These are phyloP conservation scores for Geosmithia putterillii DNA, from an alignment of 2,329 filamentous ascomycete genomes.

Conservation along the genomic window DNA sequence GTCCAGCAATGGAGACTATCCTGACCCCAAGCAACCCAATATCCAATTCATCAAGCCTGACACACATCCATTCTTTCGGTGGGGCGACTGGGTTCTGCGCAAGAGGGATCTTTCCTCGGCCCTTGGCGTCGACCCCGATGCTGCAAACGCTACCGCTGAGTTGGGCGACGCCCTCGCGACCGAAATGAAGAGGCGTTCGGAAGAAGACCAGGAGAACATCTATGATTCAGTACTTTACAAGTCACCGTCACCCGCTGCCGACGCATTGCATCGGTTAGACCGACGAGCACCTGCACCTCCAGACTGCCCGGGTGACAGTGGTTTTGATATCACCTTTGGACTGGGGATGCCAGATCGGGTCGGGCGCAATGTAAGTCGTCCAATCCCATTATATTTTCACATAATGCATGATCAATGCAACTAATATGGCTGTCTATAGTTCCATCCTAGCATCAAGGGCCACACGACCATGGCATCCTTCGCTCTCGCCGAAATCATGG, in stretches of 20 bases:
- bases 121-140: background rate
- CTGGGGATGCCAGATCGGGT: constrained; percentile 17
- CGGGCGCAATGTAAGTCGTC: constrained; percentile 6
- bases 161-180: background rate
- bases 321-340: constrained; percentile 4
- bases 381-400: background rate
- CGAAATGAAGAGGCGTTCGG: constrained; percentile 2
- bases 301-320: constrained; percentile 12
- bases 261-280: constrained; percentile 10
- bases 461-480: constrained; percentile 15
- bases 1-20: constrained; percentile 9
- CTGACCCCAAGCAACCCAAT: constrained; percentile 14
- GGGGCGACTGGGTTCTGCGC: background rate
- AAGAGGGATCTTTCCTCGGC: background rate
- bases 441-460: constrained; percentile 18
- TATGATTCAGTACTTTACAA: constrained; percentile 12
- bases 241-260: constrained; percentile 7
- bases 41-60: constrained; percentile 15
- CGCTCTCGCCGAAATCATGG: constrained; percentile 8
- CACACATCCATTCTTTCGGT: background rate
- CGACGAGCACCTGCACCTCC: constrained; percentile 10
- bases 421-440: no score
- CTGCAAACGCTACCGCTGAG: background rate
- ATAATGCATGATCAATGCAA: background rate
- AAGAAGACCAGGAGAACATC: constrained; percentile 4